phyloP scores from a whole-genome alignment of 2,329 filamentous ascomycete species.

The Aureobasidium musti region DNA sequence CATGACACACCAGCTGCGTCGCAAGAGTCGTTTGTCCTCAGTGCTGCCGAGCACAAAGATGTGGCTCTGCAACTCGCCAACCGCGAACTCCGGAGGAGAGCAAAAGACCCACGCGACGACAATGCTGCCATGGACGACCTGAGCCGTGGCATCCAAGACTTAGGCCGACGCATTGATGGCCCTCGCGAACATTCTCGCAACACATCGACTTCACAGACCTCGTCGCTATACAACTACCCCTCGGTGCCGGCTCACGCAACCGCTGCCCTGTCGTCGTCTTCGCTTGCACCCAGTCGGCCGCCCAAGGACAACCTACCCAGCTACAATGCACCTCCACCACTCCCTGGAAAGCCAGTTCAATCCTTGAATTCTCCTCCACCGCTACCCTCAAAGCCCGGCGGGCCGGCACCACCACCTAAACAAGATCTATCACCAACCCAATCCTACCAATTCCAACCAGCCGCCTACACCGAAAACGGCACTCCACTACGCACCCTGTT shows the following conservation, averaged over 20 bases:
- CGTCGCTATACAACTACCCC: conserved; percentile 47
- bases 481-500: conserved; percentile 84
- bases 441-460: conserved; percentile 77
- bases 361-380: neutral
- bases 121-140: conserved; percentile 30
- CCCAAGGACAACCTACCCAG: conserved; percentile 5
- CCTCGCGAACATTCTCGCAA: neutral
- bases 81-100: conserved; percentile 68
- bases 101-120: conserved; percentile 54
- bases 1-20: neutral
- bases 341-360: conserved; percentile 38
- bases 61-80: conserved; percentile 75
- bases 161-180: conserved; percentile 18
- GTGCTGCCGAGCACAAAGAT: conserved; percentile 70
- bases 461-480: conserved; percentile 87
- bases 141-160: conserved; percentile 22
- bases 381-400: neutral
- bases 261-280: conserved; percentile 32
- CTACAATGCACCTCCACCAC: conserved; percentile 32
- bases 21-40: conserved; percentile 48
- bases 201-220: neutral
- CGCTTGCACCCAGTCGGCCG: conserved; percentile 35
- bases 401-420: conserved; percentile 38
- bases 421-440: conserved; percentile 48
- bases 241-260: conserved; percentile 41